A percentile compares a stretch with the other conserved stretches of the same genome.
Evolutionary conservation across 2,329 filamentous ascomycete species (phyloP).

Genomic region (Colletotrichum higginsianum): DNA sequence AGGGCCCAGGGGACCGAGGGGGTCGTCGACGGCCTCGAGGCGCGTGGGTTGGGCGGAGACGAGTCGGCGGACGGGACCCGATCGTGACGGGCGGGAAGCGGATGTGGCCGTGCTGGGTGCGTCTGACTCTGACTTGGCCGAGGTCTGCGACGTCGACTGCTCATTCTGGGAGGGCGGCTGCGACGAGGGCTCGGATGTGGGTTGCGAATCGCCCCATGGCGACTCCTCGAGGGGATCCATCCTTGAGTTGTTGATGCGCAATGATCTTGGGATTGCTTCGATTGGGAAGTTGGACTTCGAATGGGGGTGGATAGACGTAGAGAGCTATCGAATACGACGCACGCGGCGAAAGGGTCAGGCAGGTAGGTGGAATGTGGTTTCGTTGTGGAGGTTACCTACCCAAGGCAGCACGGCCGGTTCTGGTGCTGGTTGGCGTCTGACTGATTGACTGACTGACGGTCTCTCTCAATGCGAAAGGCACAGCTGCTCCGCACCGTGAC

Average conservation of each 20-base stretch:
- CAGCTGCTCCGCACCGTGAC: constrained; percentile 28
- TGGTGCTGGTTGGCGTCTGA: constrained; percentile 12
- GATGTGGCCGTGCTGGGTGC: constrained; percentile 47
- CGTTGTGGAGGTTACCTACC: constrained; percentile 34
- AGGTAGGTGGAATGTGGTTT: constrained; percentile 26
- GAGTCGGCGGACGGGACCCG: constrained; percentile 70
- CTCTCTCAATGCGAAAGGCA: constrained; percentile 25
- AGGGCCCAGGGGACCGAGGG: constrained; percentile 83
- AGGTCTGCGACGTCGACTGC: constrained; percentile 47
- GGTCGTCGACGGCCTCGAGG: constrained; percentile 83
- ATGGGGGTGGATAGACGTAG: constrained; percentile 8
- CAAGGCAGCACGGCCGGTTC: constrained; percentile 29
- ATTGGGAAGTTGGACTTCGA: constrained; percentile 1
- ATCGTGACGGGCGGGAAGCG: constrained; percentile 59
- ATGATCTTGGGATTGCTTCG: background rate
- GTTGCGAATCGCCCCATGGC: constrained; percentile 66
- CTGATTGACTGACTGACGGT: constrained; percentile 1
- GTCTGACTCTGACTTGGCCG: constrained; percentile 50
- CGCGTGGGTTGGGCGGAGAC: constrained; percentile 80
- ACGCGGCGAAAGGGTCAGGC: constrained; percentile 1
- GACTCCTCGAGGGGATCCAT: constrained; percentile 68
- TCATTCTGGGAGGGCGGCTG: constrained; percentile 51
- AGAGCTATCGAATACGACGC: background rate
- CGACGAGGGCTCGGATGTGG: constrained; percentile 52
- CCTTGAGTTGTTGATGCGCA: constrained; percentile 26